phyloP scores from a whole-genome alignment of 441 rosid species.

The Daphne laureola region DNA sequence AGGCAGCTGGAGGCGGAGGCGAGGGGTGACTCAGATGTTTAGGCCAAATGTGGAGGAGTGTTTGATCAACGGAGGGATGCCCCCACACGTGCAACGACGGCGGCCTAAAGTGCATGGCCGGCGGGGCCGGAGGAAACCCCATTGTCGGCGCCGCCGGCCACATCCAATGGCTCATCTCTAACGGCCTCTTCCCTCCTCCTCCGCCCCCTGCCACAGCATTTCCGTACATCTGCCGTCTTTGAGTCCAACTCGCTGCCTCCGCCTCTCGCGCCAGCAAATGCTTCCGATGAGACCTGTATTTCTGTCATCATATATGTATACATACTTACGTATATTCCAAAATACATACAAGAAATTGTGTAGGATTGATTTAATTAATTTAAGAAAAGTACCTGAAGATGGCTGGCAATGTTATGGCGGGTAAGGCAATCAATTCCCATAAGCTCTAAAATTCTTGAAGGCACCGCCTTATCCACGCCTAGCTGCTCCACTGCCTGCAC shows the following conservation, averaged over 20 bases:
- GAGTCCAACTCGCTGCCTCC: slow-evolving; percentile 82
- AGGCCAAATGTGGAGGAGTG: slow-evolving; percentile 54
- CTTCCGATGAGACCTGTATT: slow-evolving; percentile 82
- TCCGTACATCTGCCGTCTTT: slow-evolving; percentile 57
- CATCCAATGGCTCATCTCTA: slow-evolving; percentile 42
- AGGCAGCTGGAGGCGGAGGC: slow-evolving; percentile 35
- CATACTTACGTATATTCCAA: background rate
- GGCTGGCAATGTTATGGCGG: slow-evolving; percentile 94
- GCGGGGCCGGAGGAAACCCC: slow-evolving; percentile 77
- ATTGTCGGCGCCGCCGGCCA: slow-evolving; percentile 66
- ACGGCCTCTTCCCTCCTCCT: slow-evolving; percentile 32
- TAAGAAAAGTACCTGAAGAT: slow-evolving; percentile 98
- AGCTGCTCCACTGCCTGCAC: slow-evolving; percentile 92
- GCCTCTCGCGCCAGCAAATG: slow-evolving; percentile 83
- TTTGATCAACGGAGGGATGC: slow-evolving; percentile 56
- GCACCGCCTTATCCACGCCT: slow-evolving; percentile 94
- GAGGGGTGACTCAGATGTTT: slow-evolving; percentile 34
- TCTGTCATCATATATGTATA: slow-evolving; percentile 26
- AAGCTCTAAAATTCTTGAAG: slow-evolving; percentile 80
- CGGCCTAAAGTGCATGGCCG: slow-evolving; percentile 36
- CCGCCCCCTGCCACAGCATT: slow-evolving; percentile 22
- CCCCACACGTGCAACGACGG: slow-evolving; percentile 94
- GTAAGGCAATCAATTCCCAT: slow-evolving; percentile 87
- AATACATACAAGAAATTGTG: no score
- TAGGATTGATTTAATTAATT: no score